Percentiles rank a stretch among this genome's conserved stretches.
phyloP scores from a whole-genome alignment of 1,284 basidiomycete genomes.

The Pisolithus thermaeus region DNA sequence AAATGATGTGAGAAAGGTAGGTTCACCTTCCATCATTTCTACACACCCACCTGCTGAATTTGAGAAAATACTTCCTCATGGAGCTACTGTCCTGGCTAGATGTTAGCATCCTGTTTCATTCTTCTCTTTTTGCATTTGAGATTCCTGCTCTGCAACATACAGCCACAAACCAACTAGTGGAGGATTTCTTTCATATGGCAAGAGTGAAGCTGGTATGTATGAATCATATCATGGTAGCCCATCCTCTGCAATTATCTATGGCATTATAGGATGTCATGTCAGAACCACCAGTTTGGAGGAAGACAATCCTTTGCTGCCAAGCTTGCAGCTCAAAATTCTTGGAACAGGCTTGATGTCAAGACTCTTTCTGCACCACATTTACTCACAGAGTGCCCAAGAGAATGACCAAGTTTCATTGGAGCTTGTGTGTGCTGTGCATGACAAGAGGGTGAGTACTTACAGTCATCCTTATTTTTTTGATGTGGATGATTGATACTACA shows the following conservation, averaged over 20 bases:
- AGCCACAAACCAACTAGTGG: background rate
- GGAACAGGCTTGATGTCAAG: background rate
- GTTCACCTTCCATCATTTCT: background rate
- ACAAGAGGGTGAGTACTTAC: background rate
- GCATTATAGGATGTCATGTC: no score
- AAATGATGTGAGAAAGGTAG: background rate
- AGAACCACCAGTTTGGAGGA: background rate
- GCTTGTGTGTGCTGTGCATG: background rate
- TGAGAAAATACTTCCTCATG: background rate
- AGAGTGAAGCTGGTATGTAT: background rate
- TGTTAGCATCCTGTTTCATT: background rate
- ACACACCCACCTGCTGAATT: background rate
- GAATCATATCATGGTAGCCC: background rate
- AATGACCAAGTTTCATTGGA: no score
- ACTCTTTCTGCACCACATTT: background rate
- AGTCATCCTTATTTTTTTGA: background rate
- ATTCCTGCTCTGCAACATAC: background rate
- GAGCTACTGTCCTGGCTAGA: background rate
- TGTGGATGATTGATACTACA: background rate
- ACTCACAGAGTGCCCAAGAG: background rate
- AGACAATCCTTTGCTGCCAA: background rate
- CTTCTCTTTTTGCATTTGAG: background rate
- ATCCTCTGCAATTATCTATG: no score
- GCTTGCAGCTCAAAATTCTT: background rate
- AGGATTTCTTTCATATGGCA: background rate